Evolutionary conservation across 805 yeast genomes (phyloP), one percentile per base, ranked within the genome.

Genomic region (Ogataea thermomethanolica): DNA sequence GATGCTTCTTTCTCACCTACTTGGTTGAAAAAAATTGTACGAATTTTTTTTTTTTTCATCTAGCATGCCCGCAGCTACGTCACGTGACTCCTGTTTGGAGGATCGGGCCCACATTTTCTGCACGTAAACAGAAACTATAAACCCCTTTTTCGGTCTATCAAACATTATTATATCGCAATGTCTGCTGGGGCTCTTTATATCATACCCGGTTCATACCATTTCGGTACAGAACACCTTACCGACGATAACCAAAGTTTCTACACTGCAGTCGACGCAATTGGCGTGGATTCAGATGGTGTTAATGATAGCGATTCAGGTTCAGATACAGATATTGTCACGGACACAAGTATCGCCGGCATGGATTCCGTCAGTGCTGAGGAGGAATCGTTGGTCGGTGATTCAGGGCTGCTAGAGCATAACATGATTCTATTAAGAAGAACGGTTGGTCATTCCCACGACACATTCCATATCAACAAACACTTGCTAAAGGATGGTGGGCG

Each of bases 1-100:
- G 39, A 48, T 64, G 68, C 68, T 62, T 64, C 68, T 62, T 64
- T 62, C 68, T 64, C 52, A 51, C 64, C 64, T 54, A 44, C 40
- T 39, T 30, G 31, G 17, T 29, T 35, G 25, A 15, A 23, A 33
- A 40, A 36, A 41, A 41, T 25, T 21, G 12, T 27, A 15, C 9
- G 22, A 32, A 33, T 29, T 22, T 22, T 37, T 42, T 37, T 30
- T 26, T 11, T 29, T 33, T n/a, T 13, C 31, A 30, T 11, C 35
- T 29, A 28, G 13, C 28, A 22, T 21, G 23, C 44, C 49, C 36
- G 33, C 17, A 24, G 3, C 7, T 6, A 7, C 3, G 7, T 26
- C 49, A 43, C 49, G 46, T 45, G 49, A 39, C 29, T 3, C 5
- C 7, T 11, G 11, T 28, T 26, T 21, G 28, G 11, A 22, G 27